Evolutionary conservation across 2,329 filamentous ascomycete species (phyloP), one percentile per base, ranked within the genome.

Genomic region (Aspergillus sp.): DNA sequence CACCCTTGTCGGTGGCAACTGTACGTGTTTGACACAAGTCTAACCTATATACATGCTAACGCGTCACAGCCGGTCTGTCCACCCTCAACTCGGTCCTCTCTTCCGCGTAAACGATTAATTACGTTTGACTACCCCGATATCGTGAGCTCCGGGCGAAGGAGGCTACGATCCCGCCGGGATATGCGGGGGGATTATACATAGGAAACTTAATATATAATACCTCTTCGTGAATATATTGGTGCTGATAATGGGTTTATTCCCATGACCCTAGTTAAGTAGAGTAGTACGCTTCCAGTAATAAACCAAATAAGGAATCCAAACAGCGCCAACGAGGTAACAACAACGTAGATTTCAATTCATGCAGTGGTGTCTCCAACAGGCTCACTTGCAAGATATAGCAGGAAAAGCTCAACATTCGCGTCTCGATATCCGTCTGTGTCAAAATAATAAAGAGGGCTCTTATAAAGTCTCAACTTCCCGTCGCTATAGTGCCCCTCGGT

Each of bases 1-100:
- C 4, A 41, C 9, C 24, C 47, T 57, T 17, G 13, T 61, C 39
- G 53, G 49, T 33, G 44, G 53, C 24, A n/a, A 15, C n/a, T 20
- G 62, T 62, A n/a, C n/a, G n/a, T n/a, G n/a, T n/a, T n/a, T n/a
- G n/a, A n/a, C n/a, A n/a, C n/a, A n/a, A n/a, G n/a, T n/a, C n/a
- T n/a, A n/a, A n/a, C n/a, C n/a, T n/a, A n/a, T n/a, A n/a, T n/a
- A n/a, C n/a, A n/a, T n/a, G n/a, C 46, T 57, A n/a, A 60, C 20
- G 3, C 2, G n/a, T 9, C n/a, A 3, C 19, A 61, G 59, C 39
- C 24, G 57, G 57, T 37, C 59, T 61, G 30, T 3, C n/a, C 13
- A 49, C 42, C 45, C 34, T 61, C 17, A 59, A 57, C 51, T 6
- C 27, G 24, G 44, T 57, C 47, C 46, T 61, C 44, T 19, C 42